Evolutionary conservation across 495 filamentous ascomycete species (phyloP), one percentile per base, ranked within the genome.

Genomic region (Neurospora sp.): DNA sequence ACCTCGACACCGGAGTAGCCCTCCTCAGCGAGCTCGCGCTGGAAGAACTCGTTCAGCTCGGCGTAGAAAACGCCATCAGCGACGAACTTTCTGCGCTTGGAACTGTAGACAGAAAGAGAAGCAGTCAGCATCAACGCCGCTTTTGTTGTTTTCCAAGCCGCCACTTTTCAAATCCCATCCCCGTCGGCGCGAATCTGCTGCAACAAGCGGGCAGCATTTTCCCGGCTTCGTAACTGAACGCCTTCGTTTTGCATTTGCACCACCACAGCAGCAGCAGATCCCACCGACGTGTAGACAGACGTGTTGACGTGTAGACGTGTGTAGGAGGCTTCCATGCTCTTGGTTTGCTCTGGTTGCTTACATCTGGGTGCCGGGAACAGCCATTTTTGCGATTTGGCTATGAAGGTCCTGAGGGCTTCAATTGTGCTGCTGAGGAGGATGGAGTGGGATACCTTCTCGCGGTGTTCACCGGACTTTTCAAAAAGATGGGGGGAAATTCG

Each of bases 21-120:
- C 89, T 99, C 96, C 90, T 99, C 95, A 83, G 95, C 95, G 83
- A 99, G 89, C 88, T 99, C 96, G 84, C 96, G 95, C 89, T 98
- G 96, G 94, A 99, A 99, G 92, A 99, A 99, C 88, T 99, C 96
- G 92, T 98, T 99, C 85, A 98, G 87, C 88, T 99, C 96, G 87
- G 96, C 96, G 86, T 98, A 99, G 92, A 98, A 99, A 84, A 98
- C 96, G 88, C 96, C 96, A 86, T 98, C 96, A 82, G 96, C 96
- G 85, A 98, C 94, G 90, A 99, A 99, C 92, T 99, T 99, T 87
- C 96, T 92, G 83, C 94, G 91, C 92, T 99, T 99, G 82, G 95
- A 98, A 85, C 91, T 93, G 77, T 77, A 77, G 59, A 73, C 40
- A 66, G 54, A 66, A 71, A 71, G 42, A 74, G 69, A 71, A 46